Evolutionary conservation across 495 filamentous ascomycete genomes (phyloP), one percentile per base, ranked within the genome.

Genomic region (Hyaloscypha variabilis): DNA sequence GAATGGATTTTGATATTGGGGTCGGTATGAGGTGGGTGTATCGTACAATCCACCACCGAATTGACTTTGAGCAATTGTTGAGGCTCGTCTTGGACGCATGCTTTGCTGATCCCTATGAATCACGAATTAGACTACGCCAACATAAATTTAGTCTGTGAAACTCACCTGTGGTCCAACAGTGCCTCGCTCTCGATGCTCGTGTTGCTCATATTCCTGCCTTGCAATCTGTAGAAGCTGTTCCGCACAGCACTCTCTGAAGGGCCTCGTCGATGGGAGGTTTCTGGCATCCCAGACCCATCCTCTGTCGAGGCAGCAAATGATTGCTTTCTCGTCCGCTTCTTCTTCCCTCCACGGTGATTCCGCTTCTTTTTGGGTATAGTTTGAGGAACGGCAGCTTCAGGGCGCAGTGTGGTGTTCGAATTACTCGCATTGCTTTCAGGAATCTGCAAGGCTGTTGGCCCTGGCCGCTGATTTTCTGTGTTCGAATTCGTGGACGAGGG

Each of bases 161-260:
- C 72, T 30, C 78, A 92, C 91, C 91, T 82, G 71, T 96, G 92
- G 72, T 96, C 92, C 51, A 96, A 76, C 54, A 96, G 79, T 4
- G 85, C 87, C 69, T 92, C 86, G 71, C 91, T 94, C 61, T 94
- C 92, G 60, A 96, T 77, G 71, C 92, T 96, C 5, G 91, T 92
- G 72, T 81, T 88, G 74, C 92, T 96, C 65, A 88, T 59, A 72
- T 88, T 90, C 6, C 75, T 69, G 21, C 78, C 79, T 39, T 78
- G 80, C 51, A 88, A 72, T 31, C 82, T 76, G 71, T 91, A 93
- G 69, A 90, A 88, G 24, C 62, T 54, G 63, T 75, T 64, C 66
- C 75, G 59, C 56, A 73, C 56, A 63, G 67, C 53, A 74, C 72
- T 30, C 73, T 77, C 52, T 77, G 65, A 19, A 69, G 65, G 28